A percentile compares a stretch with the other conserved stretches of the same genome.
phyloP scores from a whole-genome alignment of 306 rosid species.

The Oxytropis ochrocephala region DNA sequence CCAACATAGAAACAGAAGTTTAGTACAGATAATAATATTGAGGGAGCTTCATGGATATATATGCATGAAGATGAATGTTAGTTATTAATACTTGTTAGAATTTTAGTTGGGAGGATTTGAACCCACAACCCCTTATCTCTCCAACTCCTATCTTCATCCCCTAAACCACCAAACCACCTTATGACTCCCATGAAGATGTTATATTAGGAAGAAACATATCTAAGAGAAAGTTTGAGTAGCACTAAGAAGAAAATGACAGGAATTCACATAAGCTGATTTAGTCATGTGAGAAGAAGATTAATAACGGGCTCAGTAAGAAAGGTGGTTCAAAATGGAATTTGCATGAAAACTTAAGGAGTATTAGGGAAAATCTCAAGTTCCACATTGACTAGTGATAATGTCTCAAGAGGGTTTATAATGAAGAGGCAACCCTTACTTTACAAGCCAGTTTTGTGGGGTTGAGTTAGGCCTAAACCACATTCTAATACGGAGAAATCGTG shows the following conservation, averaged over 20 bases:
- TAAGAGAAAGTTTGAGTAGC: background rate
- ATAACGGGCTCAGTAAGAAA: background rate
- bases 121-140: too few species aligned
- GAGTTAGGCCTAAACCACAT: too few species aligned
- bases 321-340: background rate
- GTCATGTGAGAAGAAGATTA: background rate
- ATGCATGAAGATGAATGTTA: background rate
- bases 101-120: too few species aligned
- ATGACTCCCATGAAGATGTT: background rate
- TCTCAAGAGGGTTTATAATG: too few species aligned
- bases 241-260: background rate
- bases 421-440: too few species aligned
- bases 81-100: too few species aligned
- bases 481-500: background rate
- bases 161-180: too few species aligned
- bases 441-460: too few species aligned
- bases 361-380: too few species aligned
- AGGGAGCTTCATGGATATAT: background rate
- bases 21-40: background rate
- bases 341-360: background rate
- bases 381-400: too few species aligned
- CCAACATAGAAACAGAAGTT: background rate
- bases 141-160: too few species aligned
- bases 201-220: background rate
- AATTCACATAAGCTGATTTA: background rate